Evolutionary conservation across 495 filamentous ascomycete genomes (phyloP), one percentile per base, ranked within the genome.

Genomic region (Penicillium longicatenatum): DNA sequence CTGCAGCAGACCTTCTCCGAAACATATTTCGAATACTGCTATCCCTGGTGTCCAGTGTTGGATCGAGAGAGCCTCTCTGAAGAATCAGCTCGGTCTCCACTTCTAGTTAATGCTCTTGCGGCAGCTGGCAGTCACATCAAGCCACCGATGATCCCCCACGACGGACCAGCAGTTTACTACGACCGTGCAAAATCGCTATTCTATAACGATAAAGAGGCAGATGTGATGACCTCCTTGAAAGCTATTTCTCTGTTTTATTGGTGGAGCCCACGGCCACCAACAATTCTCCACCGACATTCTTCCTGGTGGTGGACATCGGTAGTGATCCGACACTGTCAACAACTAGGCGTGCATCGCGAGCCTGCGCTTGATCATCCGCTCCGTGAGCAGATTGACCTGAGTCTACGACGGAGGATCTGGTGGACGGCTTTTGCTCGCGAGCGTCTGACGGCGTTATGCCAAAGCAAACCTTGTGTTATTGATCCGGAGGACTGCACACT

Each of bases 251-350:
- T 74, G 10, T 69, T 71, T 51, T 74, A 74, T 57, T 74, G 71
- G 71, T 74, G 71, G 71, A 71, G 69, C 16, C 71, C 71, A 14
- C 70, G 70, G 1, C 62, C 70, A 2, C 62, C 63, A 12, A 61
- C 71, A 3, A 54, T 63, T 14, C 68, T 71, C 16, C 68, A 68
- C 30, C 71, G 71, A 6, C 65, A 74, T 58, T 71, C 70, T 2
- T 72, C 71, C 12, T 74, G 71, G 71, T 74, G 71, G 71, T 74
- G 71, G 71, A 72, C 71, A 0, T 67, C 68, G 24, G 68, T 72
- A 17, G 62, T 69, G 14, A 72, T 74, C 41, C 68, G 71, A 2
- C 70, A 72, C 48, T 69, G 68, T 51, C 71, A 74, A 49, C 71
- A 74, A 26, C 61, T 69, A 45, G 70, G 70, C 21, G 55, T 74